phyloP scores from a whole-genome alignment of 1,139 yeast species.

The Geotrichum klebahnii region DNA sequence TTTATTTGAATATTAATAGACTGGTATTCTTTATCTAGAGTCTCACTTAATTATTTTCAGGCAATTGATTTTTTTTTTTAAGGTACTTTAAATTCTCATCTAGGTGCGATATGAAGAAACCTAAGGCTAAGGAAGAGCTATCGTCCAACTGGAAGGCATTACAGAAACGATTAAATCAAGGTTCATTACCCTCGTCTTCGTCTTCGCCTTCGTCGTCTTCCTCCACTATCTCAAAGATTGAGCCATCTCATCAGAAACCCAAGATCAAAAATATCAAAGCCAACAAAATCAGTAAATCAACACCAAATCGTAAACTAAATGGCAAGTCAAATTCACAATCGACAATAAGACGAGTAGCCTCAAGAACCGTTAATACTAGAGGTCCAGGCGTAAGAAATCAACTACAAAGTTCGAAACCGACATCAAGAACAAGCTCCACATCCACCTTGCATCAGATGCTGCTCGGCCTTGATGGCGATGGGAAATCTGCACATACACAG shows the following conservation, averaged over 20 bases:
- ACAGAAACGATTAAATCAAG: constrained; percentile 24
- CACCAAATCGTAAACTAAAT: not conserved
- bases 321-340: not conserved
- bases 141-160: constrained; percentile 29
- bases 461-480: constrained; percentile 21
- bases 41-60: too few relatives aligned
- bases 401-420: not conserved
- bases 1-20: too few relatives aligned
- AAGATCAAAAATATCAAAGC: not conserved
- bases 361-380: too few relatives aligned
- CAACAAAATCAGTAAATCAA: not conserved
- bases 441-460: constrained; percentile 1
- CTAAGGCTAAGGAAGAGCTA: too few relatives aligned
- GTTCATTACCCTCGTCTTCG: not conserved
- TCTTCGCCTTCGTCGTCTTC: constrained; percentile 3
- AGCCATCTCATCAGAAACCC: not conserved
- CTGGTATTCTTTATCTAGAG: too few relatives aligned
- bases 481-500: too few relatives aligned
- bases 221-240: too few relatives aligned
- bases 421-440: not conserved
- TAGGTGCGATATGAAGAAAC: too few relatives aligned
- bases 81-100: too few relatives aligned
- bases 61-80: not conserved
- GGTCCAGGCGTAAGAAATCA: too few relatives aligned
- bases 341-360: not conserved